Evolutionary conservation across 441 rosid species (phyloP).

Genomic region (Erodium moschatum): DNA sequence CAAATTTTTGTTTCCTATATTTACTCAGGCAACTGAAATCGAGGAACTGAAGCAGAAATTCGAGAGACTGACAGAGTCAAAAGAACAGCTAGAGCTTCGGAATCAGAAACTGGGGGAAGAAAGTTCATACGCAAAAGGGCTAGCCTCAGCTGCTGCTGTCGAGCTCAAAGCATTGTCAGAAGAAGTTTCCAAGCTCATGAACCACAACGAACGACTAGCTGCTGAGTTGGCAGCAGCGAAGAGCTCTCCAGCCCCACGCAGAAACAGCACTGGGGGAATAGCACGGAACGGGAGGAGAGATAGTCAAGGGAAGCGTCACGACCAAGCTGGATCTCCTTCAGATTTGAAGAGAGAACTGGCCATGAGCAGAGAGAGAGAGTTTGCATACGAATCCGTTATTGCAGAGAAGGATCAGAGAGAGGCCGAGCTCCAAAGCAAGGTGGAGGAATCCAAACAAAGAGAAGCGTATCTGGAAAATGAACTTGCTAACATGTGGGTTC

Average conservation of each 20-base stretch:
- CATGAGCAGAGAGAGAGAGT: slow-evolving; percentile 58
- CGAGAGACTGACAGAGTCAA: slow-evolving; percentile 39
- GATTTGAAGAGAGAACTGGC: slow-evolving; percentile 77
- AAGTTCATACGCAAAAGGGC: slow-evolving; percentile 85
- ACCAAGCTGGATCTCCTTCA: slow-evolving; percentile 41
- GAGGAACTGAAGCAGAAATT: slow-evolving; percentile 65
- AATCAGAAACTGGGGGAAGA: slow-evolving; percentile 79
- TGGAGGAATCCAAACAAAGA: slow-evolving; percentile 83
- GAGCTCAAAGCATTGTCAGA: slow-evolving; percentile 95
- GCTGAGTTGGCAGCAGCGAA: slow-evolving; percentile 53
- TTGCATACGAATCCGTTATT: slow-evolving; percentile 57
- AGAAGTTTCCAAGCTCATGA: slow-evolving; percentile 89
- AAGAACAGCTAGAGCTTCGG: slow-evolving; percentile 51
- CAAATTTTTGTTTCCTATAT: slow-evolving; percentile 7
- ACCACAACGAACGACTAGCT: slow-evolving; percentile 60
- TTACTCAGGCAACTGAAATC: slow-evolving; percentile 50
- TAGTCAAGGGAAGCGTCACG: slow-evolving; percentile 42
- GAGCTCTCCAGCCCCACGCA: slow-evolving; percentile 48
- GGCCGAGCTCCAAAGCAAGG: slow-evolving; percentile 56
- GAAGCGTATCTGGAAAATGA: slow-evolving; percentile 93
- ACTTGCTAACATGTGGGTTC: slow-evolving; percentile 99
- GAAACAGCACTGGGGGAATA: slow-evolving; percentile 24
- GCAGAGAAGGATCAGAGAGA: slow-evolving; percentile 62
- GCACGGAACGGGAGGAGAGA: slow-evolving; percentile 61
- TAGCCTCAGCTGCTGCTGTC: slow-evolving; percentile 93